A percentile compares a stretch with the other conserved stretches of the same genome.
These are phyloP conservation scores for Aspergillus niger DNA, from an alignment of 2,329 filamentous ascomycete genomes.

Conservation along the genomic window DNA sequence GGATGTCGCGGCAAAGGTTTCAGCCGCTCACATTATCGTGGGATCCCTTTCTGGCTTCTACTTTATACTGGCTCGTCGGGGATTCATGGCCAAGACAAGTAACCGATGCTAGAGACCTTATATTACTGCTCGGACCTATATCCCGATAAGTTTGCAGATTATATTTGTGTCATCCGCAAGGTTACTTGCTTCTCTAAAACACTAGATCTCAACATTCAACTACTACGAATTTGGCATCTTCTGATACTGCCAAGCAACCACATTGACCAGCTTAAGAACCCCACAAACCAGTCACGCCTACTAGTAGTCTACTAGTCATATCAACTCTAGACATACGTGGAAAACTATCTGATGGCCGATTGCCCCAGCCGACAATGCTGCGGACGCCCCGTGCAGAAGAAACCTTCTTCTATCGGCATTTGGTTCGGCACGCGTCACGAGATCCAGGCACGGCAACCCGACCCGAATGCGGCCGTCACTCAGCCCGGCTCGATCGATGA, in stretches of 20 bases:
- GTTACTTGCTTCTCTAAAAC: background rate
- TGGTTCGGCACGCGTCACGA: conserved; percentile 26
- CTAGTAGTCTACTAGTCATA: no score
- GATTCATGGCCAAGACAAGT: background rate
- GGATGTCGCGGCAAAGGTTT: background rate
- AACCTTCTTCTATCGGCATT: conserved; percentile 23
- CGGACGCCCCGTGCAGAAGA: background rate
- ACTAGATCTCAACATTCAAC: background rate
- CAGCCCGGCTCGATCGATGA: conserved; percentile 8
- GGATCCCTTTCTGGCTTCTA: background rate
- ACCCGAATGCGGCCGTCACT: conserved; percentile 20
- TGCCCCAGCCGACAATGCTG: background rate
- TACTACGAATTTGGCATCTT: no score
- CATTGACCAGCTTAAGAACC: no score
- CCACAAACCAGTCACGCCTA: no score
- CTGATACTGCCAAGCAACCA: no score
- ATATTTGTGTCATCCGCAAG: background rate
- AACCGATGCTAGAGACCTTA: background rate
- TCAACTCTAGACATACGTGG: no score
- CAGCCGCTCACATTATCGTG: background rate
- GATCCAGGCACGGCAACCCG: conserved; percentile 25
- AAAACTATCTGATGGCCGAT: background rate
- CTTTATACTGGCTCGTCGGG: background rate
- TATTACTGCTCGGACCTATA: no score
- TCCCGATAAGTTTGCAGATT: background rate